phyloP scores from a whole-genome alignment of 177 flowering plant species.

The Telopea speciosissima region DNA sequence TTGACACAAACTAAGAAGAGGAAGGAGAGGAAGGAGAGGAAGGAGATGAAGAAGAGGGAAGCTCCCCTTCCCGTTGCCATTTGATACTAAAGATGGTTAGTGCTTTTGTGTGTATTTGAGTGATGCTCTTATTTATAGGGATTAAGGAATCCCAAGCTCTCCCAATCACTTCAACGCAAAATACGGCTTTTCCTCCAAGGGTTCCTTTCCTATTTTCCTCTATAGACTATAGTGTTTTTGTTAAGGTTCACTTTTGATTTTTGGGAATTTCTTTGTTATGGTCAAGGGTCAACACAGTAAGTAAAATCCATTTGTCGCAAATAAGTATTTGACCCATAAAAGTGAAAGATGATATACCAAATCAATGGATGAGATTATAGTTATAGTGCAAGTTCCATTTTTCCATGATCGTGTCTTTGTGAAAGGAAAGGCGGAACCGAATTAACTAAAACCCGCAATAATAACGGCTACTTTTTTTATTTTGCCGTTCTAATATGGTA shows the following conservation, averaged over 20 bases:
- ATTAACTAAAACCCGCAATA: not conserved
- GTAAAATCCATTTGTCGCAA: too few species aligned
- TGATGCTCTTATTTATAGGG: conserved; percentile 7
- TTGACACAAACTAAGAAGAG: conserved; percentile 16
- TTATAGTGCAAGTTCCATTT: not conserved
- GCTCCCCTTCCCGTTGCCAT: conserved; percentile 19
- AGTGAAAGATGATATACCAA: too few species aligned
- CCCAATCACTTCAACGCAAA: conserved; percentile 15
- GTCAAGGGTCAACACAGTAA: not conserved
- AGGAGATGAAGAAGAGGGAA: conserved; percentile 15
- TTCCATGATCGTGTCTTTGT: not conserved
- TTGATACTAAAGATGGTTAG: not conserved
- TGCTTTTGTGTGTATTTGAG: not conserved
- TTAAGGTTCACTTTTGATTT: not conserved
- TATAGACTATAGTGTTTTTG: not conserved
- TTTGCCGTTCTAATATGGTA: not conserved
- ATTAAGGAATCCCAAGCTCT: not conserved
- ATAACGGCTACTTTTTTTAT: conserved; percentile 12
- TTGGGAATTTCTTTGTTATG: not conserved
- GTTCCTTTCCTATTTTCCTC: not conserved
- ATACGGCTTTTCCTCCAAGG: conserved; percentile 19
- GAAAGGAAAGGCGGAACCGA: not conserved
- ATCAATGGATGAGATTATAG: too few species aligned
- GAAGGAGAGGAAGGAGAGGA: not conserved
- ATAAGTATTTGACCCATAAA: too few species aligned